A percentile compares a stretch with the other conserved stretches of the same genome.
Conservation (phyloP, 495 filamentous ascomycete species). For the Penicillium daleae region DNA sequence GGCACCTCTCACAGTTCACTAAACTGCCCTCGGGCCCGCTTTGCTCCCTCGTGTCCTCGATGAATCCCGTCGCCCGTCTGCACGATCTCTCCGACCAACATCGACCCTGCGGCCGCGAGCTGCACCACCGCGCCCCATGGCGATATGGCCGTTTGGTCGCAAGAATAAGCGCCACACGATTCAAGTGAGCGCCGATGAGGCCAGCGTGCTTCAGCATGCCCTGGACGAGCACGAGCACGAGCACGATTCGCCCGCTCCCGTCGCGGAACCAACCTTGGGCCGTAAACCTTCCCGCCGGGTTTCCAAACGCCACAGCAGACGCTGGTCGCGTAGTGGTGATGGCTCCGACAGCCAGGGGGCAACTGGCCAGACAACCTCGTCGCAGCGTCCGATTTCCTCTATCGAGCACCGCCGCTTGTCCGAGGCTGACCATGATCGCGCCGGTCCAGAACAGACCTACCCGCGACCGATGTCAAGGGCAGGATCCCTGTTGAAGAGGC, state of each 20-base stretch:
- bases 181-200: constrained; percentile 45
- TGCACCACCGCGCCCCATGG: constrained; percentile 54
- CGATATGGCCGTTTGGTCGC: constrained; percentile 79
- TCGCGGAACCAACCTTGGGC: constrained; percentile 33
- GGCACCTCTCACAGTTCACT: constrained; percentile 2
- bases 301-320: constrained; percentile 46
- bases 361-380: constrained; percentile 37
- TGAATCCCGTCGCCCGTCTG: constrained; percentile 38
- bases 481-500: constrained; percentile 66
- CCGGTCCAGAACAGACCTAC: constrained; percentile 7
- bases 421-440: constrained; percentile 17
- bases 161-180: constrained; percentile 58
- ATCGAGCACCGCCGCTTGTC: constrained; percentile 22
- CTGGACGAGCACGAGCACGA: constrained; percentile 30
- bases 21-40: constrained; percentile 4
- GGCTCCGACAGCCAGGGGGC: constrained; percentile 33
- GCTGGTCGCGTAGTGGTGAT: constrained; percentile 37
- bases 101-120: constrained; percentile 42
- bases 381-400: constrained; percentile 30
- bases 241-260: constrained; percentile 30
- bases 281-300: constrained; percentile 48
- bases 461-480: constrained; percentile 46
- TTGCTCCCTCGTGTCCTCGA: constrained; percentile 30
- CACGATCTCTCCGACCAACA: constrained; percentile 17
- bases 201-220: constrained; percentile 30